Evolutionary conservation across 768 basidiomycete species (phyloP).

Genomic region (Mycena sanguinolenta): DNA sequence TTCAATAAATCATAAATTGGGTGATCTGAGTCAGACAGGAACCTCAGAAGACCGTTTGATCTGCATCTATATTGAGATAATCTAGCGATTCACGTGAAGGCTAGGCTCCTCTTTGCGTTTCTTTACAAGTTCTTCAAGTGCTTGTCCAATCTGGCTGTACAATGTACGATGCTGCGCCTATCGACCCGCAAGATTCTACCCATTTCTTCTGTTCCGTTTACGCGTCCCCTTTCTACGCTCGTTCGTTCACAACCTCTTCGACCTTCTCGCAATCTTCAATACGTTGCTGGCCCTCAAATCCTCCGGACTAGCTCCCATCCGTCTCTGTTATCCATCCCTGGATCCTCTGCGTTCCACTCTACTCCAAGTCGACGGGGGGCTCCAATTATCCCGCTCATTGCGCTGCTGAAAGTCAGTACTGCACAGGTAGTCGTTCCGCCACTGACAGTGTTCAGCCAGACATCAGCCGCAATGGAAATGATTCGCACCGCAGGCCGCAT

Average conservation of each 20-base stretch:
- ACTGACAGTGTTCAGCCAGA: conserved; percentile 54
- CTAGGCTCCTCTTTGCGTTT: not conserved
- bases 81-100: conserved; percentile 5
- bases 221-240: conserved; percentile 36
- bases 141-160: conserved; percentile 32
- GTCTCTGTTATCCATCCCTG: conserved; percentile 7
- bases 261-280: conserved; percentile 28
- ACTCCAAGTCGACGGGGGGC: conserved; percentile 48
- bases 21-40: not conserved
- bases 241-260: conserved; percentile 14
- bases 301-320: conserved; percentile 30
- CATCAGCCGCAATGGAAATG: conserved; percentile 80
- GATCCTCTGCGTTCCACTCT: conserved; percentile 54
- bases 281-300: conserved; percentile 33
- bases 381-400: conserved; percentile 69
- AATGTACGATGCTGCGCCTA: conserved; percentile 70
- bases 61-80: not conserved
- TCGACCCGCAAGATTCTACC: conserved; percentile 48
- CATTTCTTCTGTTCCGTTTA: conserved; percentile 21
- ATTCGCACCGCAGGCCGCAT: conserved; percentile 79
- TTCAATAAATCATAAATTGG: too few relatives aligned
- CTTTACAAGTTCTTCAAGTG: conserved; percentile 9
- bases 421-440: not conserved
- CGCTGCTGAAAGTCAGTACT: conserved; percentile 64
- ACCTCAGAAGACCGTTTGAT: not conserved